A percentile compares a stretch with the other conserved stretches of the same genome.
These are phyloP conservation scores for Mycena olivaceomarginata DNA, from an alignment of 768 basidiomycete genomes.

Conservation along the genomic window DNA sequence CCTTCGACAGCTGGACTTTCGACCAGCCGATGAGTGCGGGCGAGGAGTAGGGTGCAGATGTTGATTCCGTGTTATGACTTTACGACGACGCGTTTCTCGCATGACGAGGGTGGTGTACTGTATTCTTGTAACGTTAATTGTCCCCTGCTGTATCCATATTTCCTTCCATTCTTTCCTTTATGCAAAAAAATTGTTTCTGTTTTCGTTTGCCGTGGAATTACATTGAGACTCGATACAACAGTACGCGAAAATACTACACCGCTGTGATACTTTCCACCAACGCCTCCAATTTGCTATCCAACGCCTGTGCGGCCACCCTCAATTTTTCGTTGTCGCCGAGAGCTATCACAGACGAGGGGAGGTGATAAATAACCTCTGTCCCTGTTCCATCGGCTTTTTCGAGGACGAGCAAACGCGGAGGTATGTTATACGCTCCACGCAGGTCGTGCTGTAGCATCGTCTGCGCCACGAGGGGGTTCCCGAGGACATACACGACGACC, in stretches of 20 bases:
- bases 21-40: not conserved
- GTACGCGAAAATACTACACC: not conserved
- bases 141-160: constrained; percentile 33
- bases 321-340: constrained; percentile 55
- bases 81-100: not conserved
- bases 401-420: constrained; percentile 65
- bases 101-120: not conserved
- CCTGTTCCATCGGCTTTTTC: constrained; percentile 62
- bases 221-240: not conserved
- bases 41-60: not conserved
- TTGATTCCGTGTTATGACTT: constrained; percentile 8
- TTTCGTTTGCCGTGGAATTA: constrained; percentile 31
- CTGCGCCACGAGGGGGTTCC: constrained; percentile 72
- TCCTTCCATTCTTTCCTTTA: not conserved
- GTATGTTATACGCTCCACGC: constrained; percentile 63
- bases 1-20: constrained; percentile 22
- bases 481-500: constrained; percentile 66
- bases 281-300: constrained; percentile 68
- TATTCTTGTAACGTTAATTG: constrained; percentile 36
- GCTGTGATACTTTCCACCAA: constrained; percentile 60
- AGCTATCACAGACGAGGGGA: constrained; percentile 67
- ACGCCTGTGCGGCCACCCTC: constrained; percentile 52
- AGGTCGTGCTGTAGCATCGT: constrained; percentile 64
- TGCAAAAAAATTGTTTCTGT: constrained; percentile 17
- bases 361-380: constrained; percentile 66